phyloP scores from a whole-genome alignment of 2,329 filamentous ascomycete species.

The Juglanconis sp. region DNA sequence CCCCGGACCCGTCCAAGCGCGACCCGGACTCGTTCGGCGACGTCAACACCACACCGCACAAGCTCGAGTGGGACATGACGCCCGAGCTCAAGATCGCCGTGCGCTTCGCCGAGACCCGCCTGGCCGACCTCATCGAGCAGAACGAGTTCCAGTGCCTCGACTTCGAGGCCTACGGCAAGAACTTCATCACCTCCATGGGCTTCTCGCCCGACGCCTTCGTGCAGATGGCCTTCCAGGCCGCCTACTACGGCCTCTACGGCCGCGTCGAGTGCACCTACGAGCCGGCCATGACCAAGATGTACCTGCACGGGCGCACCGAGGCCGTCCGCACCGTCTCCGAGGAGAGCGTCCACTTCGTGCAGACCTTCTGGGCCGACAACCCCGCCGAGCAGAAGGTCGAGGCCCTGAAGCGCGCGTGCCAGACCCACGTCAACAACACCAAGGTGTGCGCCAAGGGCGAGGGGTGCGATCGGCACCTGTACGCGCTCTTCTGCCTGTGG shows the following conservation, averaged over 20 bases:
- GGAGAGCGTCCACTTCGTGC: constrained; percentile 83
- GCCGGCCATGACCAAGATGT: constrained; percentile 96
- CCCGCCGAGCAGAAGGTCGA: constrained; percentile 80
- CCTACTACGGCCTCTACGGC: constrained; percentile 95
- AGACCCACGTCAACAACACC: constrained; percentile 77
- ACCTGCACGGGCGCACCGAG: constrained; percentile 89
- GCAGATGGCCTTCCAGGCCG: constrained; percentile 98
- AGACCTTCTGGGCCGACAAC: constrained; percentile 92
- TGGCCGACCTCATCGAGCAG: constrained; percentile 92
- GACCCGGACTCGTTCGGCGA: constrained; percentile 90
- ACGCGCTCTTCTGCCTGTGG: constrained; percentile 93
- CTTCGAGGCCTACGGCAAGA: constrained; percentile 87
- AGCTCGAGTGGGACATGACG: constrained; percentile 95
- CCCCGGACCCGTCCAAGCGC: constrained; percentile 88
- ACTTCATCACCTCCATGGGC: constrained; percentile 95
- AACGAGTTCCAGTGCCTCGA: constrained; percentile 94
- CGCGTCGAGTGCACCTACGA: constrained; percentile 94
- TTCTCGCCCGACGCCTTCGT: constrained; percentile 97
- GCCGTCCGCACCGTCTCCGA: constrained; percentile 82
- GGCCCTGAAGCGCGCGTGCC: constrained; percentile 76
- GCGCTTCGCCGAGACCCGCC: constrained; percentile 89
- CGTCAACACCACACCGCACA: constrained; percentile 89
- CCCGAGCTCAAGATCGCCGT: constrained; percentile 88
- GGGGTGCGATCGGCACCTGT: constrained; percentile 89
- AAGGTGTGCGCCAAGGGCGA: constrained; percentile 84